phyloP scores from a whole-genome alignment of 108 stramenopile genomes.

The Chaetoceros muelleri region DNA sequence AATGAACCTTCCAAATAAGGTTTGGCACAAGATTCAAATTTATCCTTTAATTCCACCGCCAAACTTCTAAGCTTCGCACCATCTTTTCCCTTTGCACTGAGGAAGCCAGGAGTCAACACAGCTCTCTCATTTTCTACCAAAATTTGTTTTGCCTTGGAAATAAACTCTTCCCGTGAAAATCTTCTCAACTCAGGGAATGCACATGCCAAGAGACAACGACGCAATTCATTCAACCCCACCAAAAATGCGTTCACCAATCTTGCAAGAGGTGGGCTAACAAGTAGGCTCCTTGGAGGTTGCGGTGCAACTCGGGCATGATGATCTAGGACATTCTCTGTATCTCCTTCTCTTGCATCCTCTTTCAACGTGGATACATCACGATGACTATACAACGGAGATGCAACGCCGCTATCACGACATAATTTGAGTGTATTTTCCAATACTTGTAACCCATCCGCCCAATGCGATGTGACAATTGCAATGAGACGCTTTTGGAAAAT shows the following conservation, averaged over 20 bases:
- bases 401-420: constrained; percentile 67
- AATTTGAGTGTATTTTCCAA: constrained; percentile 61
- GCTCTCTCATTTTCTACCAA: constrained; percentile 61
- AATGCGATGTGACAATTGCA: constrained; percentile 36
- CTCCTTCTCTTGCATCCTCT: constrained; percentile 8
- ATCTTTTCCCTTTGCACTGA: constrained; percentile 28
- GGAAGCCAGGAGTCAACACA: constrained; percentile 59
- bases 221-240: constrained; percentile 69
- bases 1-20: constrained; percentile 53
- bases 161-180: constrained; percentile 14
- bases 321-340: constrained; percentile 13
- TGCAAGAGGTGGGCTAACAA: constrained; percentile 75
- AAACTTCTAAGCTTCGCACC: constrained; percentile 49
- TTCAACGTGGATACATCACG: background rate
- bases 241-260: constrained; percentile 69
- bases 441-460: constrained; percentile 54
- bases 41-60: constrained; percentile 44
- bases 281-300: constrained; percentile 56
- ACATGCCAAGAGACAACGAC: constrained; percentile 73
- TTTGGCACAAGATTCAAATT: constrained; percentile 37
- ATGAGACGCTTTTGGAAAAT: constrained; percentile 56
- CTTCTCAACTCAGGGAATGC: constrained; percentile 40
- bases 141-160: constrained; percentile 30
- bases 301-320: constrained; percentile 12
- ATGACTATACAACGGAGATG: constrained; percentile 45